phyloP scores from a whole-genome alignment of 169 alveolate species.

The Hepatocystis sp. region DNA sequence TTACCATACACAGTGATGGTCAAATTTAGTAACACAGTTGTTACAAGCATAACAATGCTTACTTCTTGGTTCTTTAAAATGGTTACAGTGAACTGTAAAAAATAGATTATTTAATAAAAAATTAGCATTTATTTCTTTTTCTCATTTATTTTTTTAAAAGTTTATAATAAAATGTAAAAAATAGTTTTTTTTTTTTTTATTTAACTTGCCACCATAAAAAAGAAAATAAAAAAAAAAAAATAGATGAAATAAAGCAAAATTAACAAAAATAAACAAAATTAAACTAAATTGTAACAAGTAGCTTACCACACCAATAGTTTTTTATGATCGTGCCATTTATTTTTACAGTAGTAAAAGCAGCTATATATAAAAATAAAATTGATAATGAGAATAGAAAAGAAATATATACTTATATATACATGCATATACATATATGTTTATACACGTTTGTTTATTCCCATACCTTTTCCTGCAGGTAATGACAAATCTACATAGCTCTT shows the following conservation, averaged over 20 bases:
- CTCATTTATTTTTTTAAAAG: too few relatives aligned
- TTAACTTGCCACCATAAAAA: neutral
- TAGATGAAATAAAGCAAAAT: neutral
- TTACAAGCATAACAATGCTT: conserved; percentile 95
- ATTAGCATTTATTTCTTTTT: too few relatives aligned
- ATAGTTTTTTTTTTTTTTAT: too few relatives aligned
- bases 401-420: too few relatives aligned
- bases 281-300: neutral
- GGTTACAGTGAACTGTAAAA: conserved; percentile 67
- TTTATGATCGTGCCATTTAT: conserved; percentile 64
- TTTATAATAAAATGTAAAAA: too few relatives aligned
- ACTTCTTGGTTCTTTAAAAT: conserved; percentile 92
- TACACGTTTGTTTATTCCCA: neutral
- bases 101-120: neutral
- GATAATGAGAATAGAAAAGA: too few relatives aligned
- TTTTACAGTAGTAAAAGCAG: conserved; percentile 70
- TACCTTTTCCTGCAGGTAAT: conserved; percentile 63
- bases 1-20: conserved; percentile 97
- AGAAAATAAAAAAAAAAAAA: neutral
- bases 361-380: conserved; percentile 29
- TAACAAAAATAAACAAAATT: neutral
- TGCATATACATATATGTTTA: neutral
- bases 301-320: conserved; percentile 59
- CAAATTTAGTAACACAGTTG: conserved; percentile 93
- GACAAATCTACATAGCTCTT: conserved; percentile 62